Conservation (phyloP, 2,329 filamentous ascomycete genomes). For the Aspergillus glaucus region DNA sequence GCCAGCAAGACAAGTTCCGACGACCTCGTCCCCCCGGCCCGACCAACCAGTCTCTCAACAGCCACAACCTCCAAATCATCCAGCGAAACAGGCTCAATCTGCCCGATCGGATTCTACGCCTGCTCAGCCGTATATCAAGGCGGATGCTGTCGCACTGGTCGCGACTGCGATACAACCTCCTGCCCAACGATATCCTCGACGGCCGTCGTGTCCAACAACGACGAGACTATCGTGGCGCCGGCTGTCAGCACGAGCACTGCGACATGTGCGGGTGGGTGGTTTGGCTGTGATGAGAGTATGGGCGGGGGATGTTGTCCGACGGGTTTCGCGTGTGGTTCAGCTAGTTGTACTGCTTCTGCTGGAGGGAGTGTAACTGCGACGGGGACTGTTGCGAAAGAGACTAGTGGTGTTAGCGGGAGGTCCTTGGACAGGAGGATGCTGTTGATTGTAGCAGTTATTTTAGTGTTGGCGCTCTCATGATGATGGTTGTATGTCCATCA, state of each 20-base stretch:
- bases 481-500: too few species aligned
- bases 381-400: conserved; percentile 43
- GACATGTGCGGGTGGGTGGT: conserved; percentile 75
- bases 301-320: conserved; percentile 78
- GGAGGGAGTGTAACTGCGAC: conserved; percentile 44
- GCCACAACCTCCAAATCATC: conserved; percentile 29
- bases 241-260: conserved; percentile 34
- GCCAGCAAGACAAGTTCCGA: conserved; percentile 15
- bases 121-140: conserved; percentile 75
- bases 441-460: neutral
- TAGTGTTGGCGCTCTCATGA: neutral
- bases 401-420: conserved; percentile 12
- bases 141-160: conserved; percentile 82
- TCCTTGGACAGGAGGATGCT: conserved; percentile 2
- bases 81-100: conserved; percentile 43
- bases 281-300: conserved; percentile 57
- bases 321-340: conserved; percentile 65
- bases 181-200: conserved; percentile 66
- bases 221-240: conserved; percentile 61
- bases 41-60: conserved; percentile 32
- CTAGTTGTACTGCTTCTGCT: conserved; percentile 58
- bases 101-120: conserved; percentile 86
- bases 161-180: conserved; percentile 73
- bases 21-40: conserved; percentile 28
- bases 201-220: conserved; percentile 57